Percentiles rank a stretch among this genome's conserved stretches.
Evolutionary conservation across 176 grass and related monocot genomes (phyloP).

Genomic region (Bothriochloa decipiens): DNA sequence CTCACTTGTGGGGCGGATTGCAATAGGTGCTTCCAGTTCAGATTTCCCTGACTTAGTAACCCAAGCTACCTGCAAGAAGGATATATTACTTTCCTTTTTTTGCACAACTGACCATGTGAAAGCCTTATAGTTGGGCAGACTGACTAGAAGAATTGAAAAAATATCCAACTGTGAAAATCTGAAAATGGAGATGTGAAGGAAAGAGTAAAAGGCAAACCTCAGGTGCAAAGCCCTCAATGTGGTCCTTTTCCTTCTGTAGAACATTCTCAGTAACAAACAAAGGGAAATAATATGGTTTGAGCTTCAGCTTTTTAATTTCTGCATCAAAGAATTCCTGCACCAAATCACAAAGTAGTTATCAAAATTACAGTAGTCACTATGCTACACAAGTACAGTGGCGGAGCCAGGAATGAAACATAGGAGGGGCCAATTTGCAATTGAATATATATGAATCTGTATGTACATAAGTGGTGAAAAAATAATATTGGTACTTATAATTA

Average conservation of each 20-base stretch:
- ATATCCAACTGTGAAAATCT: background rate
- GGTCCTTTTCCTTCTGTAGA: constrained; percentile 89
- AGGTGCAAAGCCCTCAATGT: constrained; percentile 93
- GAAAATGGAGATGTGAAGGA: background rate
- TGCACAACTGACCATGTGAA: background rate
- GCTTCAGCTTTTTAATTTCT: constrained; percentile 85
- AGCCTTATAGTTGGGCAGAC: too few relatives aligned
- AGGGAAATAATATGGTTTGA: constrained; percentile 83
- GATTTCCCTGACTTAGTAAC: constrained; percentile 77
- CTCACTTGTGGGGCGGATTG: constrained; percentile 80
- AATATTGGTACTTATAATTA: too few relatives aligned
- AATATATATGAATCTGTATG: too few relatives aligned
- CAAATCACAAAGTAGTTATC: constrained; percentile 19
- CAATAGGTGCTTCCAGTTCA: constrained; percentile 73
- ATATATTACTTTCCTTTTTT: background rate
- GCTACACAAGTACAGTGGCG: too few relatives aligned
- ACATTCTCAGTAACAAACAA: constrained; percentile 92
- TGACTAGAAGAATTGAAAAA: too few relatives aligned
- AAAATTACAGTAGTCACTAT: background rate
- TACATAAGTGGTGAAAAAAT: too few relatives aligned
- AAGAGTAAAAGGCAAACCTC: constrained; percentile 52
- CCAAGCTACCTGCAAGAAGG: constrained; percentile 66
- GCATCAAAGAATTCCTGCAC: constrained; percentile 86
- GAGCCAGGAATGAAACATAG: too few relatives aligned
- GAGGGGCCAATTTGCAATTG: too few relatives aligned